phyloP scores from a whole-genome alignment of 805 yeast species.

The Candida germanica region DNA sequence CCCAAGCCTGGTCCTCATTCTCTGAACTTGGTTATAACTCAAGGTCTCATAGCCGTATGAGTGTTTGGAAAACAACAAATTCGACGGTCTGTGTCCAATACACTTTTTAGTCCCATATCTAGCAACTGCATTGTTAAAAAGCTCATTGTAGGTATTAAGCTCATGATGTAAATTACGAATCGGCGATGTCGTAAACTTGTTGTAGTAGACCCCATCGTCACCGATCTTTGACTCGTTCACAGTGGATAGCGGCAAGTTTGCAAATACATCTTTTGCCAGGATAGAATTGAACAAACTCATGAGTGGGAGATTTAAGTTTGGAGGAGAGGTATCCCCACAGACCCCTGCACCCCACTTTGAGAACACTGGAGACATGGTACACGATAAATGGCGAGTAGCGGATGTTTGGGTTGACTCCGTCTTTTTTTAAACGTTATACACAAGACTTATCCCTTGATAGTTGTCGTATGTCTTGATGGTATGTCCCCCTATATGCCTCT shows the following conservation, averaged over 20 bases:
- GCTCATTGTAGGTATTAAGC: constrained; percentile 35
- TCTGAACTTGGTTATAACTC: constrained; percentile 40
- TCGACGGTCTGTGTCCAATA: constrained; percentile 22
- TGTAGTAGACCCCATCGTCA: constrained; percentile 26
- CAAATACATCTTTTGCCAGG: constrained; percentile 1
- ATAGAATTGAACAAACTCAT: constrained; percentile 6
- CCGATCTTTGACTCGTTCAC: constrained; percentile 9
- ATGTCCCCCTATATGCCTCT: too few species aligned
- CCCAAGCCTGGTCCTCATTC: constrained; percentile 47
- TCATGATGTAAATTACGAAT: constrained; percentile 25
- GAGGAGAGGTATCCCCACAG: too few species aligned
- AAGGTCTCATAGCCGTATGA: constrained; percentile 15
- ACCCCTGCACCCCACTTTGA: too few species aligned
- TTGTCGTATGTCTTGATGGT: too few species aligned
- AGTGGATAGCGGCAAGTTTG: constrained; percentile 5
- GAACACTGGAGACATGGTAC: too few species aligned
- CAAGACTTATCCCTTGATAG: too few species aligned
- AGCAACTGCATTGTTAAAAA: constrained; percentile 26
- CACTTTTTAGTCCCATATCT: constrained; percentile 26
- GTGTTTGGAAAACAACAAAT: neutral
- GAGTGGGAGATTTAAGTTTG: neutral
- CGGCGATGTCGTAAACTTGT: constrained; percentile 7
- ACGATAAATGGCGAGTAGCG: too few species aligned
- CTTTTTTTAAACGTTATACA: too few species aligned
- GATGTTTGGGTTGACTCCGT: too few species aligned